A percentile compares a stretch with the other conserved stretches of the same genome.
These are phyloP conservation scores for Sanghuangporus weigelae DNA, from an alignment of 1,284 basidiomycete species.

Conservation along the genomic window DNA sequence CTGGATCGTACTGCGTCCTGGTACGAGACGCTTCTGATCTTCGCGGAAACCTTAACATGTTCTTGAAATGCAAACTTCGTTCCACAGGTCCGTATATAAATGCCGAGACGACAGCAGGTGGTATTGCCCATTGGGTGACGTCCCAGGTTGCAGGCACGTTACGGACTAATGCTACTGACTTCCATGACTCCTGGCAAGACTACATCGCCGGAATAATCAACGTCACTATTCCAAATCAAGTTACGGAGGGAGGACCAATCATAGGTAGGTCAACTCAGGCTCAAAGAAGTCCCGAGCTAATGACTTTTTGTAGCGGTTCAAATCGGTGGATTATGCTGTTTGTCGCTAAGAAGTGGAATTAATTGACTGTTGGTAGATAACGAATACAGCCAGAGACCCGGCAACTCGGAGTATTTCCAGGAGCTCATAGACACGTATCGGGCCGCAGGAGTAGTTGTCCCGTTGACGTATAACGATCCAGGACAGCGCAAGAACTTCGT, in stretches of 20 bases:
- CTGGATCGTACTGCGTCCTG: slow-evolving; percentile 43
- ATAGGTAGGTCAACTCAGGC: slow-evolving; percentile 44
- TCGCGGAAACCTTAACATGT: neutral
- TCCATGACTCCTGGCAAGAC: slow-evolving; percentile 60
- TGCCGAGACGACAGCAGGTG: slow-evolving; percentile 77
- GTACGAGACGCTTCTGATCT: slow-evolving; percentile 19
- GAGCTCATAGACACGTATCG: slow-evolving; percentile 56
- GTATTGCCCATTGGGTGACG: slow-evolving; percentile 75
- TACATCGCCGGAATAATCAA: slow-evolving; percentile 64
- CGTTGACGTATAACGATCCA: slow-evolving; percentile 70
- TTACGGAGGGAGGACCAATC: slow-evolving; percentile 65
- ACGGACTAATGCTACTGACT: slow-evolving; percentile 67
- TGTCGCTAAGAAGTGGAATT: neutral
- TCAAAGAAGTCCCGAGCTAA: neutral
- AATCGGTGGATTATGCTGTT: slow-evolving; percentile 41
- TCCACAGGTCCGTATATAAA: slow-evolving; percentile 57
- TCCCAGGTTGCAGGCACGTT: slow-evolving; percentile 59
- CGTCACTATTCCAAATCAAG: slow-evolving; percentile 59
- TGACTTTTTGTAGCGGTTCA: slow-evolving; percentile 49
- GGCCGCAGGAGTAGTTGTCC: slow-evolving; percentile 55
- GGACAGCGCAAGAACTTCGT: slow-evolving; percentile 57
- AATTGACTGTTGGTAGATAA: slow-evolving; percentile 48
- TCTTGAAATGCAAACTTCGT: neutral
- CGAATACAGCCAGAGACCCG: slow-evolving; percentile 55
- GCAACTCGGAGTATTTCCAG: slow-evolving; percentile 58